phyloP scores from a whole-genome alignment of 805 yeast species.

The Wickerhamomyces strasburgensis region DNA sequence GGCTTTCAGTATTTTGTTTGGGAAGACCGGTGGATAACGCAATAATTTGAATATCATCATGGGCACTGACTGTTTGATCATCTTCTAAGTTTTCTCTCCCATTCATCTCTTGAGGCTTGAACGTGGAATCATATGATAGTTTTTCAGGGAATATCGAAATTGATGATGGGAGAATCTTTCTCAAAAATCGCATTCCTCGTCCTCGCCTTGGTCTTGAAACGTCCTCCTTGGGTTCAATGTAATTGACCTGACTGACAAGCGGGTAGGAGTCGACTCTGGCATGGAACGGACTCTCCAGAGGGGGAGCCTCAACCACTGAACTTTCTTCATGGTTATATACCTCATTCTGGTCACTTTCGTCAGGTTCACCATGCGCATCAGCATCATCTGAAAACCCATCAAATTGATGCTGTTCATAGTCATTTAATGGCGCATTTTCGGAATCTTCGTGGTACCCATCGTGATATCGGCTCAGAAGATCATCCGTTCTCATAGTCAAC shows the following conservation, averaged over 20 bases:
- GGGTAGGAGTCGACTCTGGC: background rate
- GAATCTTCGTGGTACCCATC: conserved; percentile 1
- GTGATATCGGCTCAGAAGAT: too few species aligned
- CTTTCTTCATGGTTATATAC: conserved; percentile 2
- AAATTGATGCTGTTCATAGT: conserved; percentile 4
- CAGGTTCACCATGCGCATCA: too few species aligned
- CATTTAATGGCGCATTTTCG: background rate
- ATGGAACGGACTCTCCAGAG: too few species aligned
- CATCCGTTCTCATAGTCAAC: conserved; percentile 35
- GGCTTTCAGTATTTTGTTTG: too few species aligned
- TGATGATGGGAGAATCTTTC: background rate
- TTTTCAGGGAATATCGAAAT: background rate
- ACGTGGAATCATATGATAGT: background rate
- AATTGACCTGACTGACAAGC: conserved; percentile 1
- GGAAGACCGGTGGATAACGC: too few species aligned
- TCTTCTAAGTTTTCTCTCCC: background rate
- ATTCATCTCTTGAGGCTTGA: background rate
- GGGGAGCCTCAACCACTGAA: too few species aligned
- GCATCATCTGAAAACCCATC: conserved; percentile 6
- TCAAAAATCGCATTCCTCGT: background rate
- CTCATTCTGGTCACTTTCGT: background rate
- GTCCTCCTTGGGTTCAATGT: conserved; percentile 4
- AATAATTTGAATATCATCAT: conserved; percentile 11
- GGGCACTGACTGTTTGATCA: too few species aligned
- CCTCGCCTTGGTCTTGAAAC: too few species aligned